These are phyloP conservation scores for Fusarium metavorans DNA, from an alignment of 2,329 filamentous ascomycete genomes.

Conservation along the genomic window DNA sequence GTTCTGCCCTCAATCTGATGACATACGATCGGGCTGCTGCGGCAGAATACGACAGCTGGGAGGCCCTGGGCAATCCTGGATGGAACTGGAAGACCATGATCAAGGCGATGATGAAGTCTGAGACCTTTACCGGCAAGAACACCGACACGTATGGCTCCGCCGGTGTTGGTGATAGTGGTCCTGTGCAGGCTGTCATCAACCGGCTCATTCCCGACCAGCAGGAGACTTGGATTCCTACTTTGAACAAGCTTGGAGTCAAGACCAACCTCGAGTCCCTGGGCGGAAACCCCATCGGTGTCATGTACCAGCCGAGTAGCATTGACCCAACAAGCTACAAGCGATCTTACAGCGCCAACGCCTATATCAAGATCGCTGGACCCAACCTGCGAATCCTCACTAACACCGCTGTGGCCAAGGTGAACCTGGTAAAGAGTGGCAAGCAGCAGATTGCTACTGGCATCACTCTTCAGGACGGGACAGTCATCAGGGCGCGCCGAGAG, in stretches of 20 bases:
- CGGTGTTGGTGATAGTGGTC: conserved; percentile 19
- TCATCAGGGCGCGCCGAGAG: conserved; percentile 8
- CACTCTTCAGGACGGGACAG: conserved; percentile 20
- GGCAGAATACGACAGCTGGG: conserved; percentile 54
- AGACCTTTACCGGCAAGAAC: conserved; percentile 34
- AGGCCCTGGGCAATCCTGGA: conserved; percentile 50
- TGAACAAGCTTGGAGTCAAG: conserved; percentile 55
- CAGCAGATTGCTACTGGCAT: conserved; percentile 36
- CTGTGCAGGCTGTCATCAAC: conserved; percentile 50
- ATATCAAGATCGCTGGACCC: conserved; percentile 53
- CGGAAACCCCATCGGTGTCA: conserved; percentile 60
- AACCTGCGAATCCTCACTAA: conserved; percentile 51
- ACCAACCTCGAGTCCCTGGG: conserved; percentile 57
- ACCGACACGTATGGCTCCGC: conserved; percentile 26
- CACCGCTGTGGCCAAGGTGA: conserved; percentile 37
- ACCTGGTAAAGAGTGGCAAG: conserved; percentile 30
- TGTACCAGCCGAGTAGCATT: conserved; percentile 61
- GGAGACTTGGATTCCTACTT: conserved; percentile 56
- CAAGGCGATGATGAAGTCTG: conserved; percentile 44
- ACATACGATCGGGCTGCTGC: conserved; percentile 52
- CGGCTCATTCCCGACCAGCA: conserved; percentile 58
- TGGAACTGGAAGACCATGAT: conserved; percentile 55
- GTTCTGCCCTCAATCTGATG: conserved; percentile 47
- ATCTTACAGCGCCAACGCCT: conserved; percentile 60
- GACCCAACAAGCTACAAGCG: conserved; percentile 57